Conservation (phyloP, 2,329 filamentous ascomycete genomes). For the Cordyceps farinosa region DNA sequence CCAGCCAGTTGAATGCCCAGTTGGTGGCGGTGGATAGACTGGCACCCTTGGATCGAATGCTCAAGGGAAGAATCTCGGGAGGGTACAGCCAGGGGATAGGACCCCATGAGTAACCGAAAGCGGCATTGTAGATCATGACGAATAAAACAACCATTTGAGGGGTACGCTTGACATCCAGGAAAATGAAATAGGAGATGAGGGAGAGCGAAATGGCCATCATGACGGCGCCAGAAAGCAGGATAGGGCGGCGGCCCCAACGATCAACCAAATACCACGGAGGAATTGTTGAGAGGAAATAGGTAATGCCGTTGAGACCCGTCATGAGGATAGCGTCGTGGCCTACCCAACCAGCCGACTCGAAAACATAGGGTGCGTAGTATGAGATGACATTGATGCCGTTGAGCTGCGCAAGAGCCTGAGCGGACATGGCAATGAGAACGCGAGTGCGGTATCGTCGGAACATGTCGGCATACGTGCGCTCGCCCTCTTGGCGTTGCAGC, state of each 20-base stretch:
- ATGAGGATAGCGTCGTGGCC: conserved; percentile 90
- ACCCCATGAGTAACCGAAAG: conserved; percentile 93
- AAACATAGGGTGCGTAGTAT: conserved; percentile 95
- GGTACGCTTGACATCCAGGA: conserved; percentile 74
- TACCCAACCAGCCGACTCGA: conserved; percentile 93
- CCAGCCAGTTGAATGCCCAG: conserved; percentile 98
- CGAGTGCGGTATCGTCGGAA: conserved; percentile 87
- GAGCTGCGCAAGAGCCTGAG: conserved; percentile 89
- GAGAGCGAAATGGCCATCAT: conserved; percentile 88
- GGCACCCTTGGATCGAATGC: conserved; percentile 94
- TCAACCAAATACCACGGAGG: conserved; percentile 98
- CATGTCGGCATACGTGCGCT: conserved; percentile 89
- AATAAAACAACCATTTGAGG: conserved; percentile 85
- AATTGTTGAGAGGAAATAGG: conserved; percentile 87
- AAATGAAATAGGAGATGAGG: conserved; percentile 91
- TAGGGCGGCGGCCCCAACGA: conserved; percentile 81
- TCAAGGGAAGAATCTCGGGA: conserved; percentile 94
- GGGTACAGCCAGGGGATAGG: conserved; percentile 98
- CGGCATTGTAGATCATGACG: conserved; percentile 97
- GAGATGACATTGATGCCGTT: conserved; percentile 99
- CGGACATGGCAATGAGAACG: conserved; percentile 98
- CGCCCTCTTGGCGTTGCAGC: conserved; percentile 88
- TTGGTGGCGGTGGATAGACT: conserved; percentile 95
- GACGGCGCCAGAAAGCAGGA: conserved; percentile 83
- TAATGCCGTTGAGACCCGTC: conserved; percentile 91